Evolutionary conservation across 106 monocot species (phyloP).

Genomic region (Dendrobium nobile): DNA sequence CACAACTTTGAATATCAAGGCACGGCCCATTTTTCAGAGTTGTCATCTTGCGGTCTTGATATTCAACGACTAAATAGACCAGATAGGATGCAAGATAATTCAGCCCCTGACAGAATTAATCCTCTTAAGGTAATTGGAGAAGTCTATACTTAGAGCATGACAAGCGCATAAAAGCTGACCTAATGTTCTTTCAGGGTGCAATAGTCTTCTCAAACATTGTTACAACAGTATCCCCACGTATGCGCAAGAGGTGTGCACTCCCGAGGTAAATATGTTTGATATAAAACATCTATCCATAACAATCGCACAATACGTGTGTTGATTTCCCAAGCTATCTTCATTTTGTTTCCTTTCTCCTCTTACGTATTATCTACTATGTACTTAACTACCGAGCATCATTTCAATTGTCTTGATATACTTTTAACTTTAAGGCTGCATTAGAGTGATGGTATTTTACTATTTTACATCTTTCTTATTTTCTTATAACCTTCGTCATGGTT

Average conservation of each 20-base stretch:
- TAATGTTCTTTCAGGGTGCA: constrained; percentile 55
- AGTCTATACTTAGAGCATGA: background rate
- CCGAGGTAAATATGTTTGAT: constrained; percentile 54
- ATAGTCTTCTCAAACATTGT: constrained; percentile 94
- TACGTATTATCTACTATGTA: background rate
- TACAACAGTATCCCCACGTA: constrained; percentile 95
- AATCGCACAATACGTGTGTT: background rate
- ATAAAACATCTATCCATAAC: background rate
- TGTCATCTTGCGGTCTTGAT: constrained; percentile 83
- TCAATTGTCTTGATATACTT: background rate
- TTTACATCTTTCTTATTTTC: no score
- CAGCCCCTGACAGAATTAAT: constrained; percentile 70
- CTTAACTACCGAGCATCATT: background rate
- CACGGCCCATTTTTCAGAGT: constrained; percentile 59
- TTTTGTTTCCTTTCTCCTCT: background rate
- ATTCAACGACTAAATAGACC: constrained; percentile 58
- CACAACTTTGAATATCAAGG: constrained; percentile 98
- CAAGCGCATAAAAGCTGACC: background rate
- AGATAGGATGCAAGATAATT: constrained; percentile 88
- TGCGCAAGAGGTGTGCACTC: constrained; percentile 74
- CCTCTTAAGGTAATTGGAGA: constrained; percentile 54
- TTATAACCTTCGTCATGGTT: no score
- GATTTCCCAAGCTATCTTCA: background rate
- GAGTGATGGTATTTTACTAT: background rate
- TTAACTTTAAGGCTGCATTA: background rate